Base-by-base conservation (phyloP, 1,284 basidiomycete genomes). In the Pascua sp. region DNA sequence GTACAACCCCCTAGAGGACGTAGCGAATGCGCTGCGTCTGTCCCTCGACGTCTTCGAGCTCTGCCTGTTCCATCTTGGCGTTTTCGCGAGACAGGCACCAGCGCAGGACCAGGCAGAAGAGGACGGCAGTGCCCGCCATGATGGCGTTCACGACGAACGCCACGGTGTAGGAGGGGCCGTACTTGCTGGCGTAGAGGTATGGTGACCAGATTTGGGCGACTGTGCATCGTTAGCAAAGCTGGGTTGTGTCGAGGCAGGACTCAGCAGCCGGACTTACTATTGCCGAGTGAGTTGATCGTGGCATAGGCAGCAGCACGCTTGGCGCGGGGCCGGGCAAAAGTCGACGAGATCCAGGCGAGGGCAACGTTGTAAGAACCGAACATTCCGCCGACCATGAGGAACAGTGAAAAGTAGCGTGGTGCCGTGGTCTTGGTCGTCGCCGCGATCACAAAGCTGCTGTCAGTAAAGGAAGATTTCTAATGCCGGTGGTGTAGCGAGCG, bases 161-260 rank as follows among this genome's bases (percentile, higher is more conserved):
- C n/a, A 66, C 47, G 40, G 61, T 59, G 63, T 71, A 70, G 15
- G 50, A 45, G 8, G 70, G 70, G 4, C 53, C 57, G 36, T 67
- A 61, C 36, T 43, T 58, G 11, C 61, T 60, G n/a, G 60, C 59
- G 64, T 69, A 70, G 11, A 72, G 55, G 60, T 69, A 72, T 3
- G 69, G 68, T 10, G 65, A 63, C 67, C 67, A 72, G 52, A 72
- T 64, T 55, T 70, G 68, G n/a, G 65, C 66, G 41, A 70, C 24
- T 32, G 24, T 32, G 24, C 4, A 7, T 32, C 24, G 24, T 32
- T 32, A 32, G 24, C 24, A 32, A 32, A 32, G n/a, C n/a, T n/a
- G n/a, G n/a, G n/a, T n/a, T n/a, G n/a, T 57, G 24, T 63, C 55
- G 4, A 32, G 4, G 24, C 24, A 32, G 24, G 24, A 3, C 7